Evolutionary conservation across 2,329 filamentous ascomycete species (phyloP), one percentile per base, ranked within the genome.

Genomic region (Stemphylium beticola): DNA sequence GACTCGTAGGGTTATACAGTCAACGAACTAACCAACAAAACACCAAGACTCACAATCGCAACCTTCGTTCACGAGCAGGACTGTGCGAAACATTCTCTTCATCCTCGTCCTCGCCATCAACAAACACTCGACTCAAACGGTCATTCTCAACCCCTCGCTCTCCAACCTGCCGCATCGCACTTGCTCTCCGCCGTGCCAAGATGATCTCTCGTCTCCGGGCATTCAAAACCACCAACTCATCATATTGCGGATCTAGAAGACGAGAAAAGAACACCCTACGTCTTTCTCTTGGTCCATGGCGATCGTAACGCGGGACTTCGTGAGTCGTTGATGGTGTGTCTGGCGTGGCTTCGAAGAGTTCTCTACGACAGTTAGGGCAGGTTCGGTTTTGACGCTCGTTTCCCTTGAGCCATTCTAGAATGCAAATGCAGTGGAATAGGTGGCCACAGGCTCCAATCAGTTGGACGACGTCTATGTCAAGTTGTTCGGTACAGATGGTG

Each of bases 321-420:
- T 15, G 7, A 11, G 32, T 34, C 32, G 32, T n/a, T 11, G 4
- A 14, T 8, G 44, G 5, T 34, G 24, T 26, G 24, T 26, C 24
- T 5, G 24, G 24, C 24, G 24, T 26, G 24, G 24, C 4, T 34
- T 17, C 46, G 14, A 42, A 55, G 4, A 55, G 47, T 22, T 45
- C 53, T 10, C 7, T 15, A 4, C 53, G 47, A 29, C 47, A 55
- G 12, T 51, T 51, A 0, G 47, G 47, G 31, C 37, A 55, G 12
- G 53, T 51, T 4, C 48, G 26, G 15, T 41, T 32, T 18, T 17
- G 29, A 4, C 11, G 17, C 12, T n/a, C 47, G 15, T 18, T 12
- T 17, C 29, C 40, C 4, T 22, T 20, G 11, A 44, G 24, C 46
- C 52, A 55, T 4, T 29, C 18, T 7, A 50, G 18, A 6, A 55